A percentile compares a stretch with the other conserved stretches of the same genome.
Evolutionary conservation across 768 basidiomycete species (phyloP).

Genomic region (Hygrocybe punicea): DNA sequence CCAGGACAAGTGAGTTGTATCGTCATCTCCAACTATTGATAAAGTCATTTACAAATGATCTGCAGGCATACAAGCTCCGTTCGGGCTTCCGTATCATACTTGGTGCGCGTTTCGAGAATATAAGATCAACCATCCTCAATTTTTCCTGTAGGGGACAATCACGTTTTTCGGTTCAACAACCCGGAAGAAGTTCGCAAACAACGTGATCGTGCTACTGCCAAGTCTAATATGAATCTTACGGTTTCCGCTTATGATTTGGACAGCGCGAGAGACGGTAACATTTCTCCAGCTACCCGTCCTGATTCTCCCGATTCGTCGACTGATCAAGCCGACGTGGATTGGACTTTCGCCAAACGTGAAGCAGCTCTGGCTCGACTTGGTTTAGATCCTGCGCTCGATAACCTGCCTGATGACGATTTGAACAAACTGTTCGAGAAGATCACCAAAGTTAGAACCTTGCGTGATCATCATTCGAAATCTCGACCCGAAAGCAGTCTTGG

Average conservation of each 20-base stretch:
- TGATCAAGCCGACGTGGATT: conserved; percentile 79
- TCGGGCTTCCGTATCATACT: conserved; percentile 97
- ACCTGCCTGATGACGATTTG: conserved; percentile 90
- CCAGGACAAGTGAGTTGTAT: conserved; percentile 66
- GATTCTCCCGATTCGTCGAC: conserved; percentile 72
- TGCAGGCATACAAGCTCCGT: conserved; percentile 74
- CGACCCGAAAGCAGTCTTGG: conserved; percentile 88
- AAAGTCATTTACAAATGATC: conserved; percentile 4
- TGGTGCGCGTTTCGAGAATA: conserved; percentile 47
- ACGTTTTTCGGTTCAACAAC: conserved; percentile 97
- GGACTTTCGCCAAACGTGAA: conserved; percentile 96
- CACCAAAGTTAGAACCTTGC: conserved; percentile 84
- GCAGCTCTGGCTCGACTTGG: conserved; percentile 86
- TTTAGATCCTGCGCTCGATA: conserved; percentile 84
- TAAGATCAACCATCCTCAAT: background rate
- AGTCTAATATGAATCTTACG: conserved; percentile 64
- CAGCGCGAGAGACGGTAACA: conserved; percentile 35
- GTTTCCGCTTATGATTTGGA: conserved; percentile 67
- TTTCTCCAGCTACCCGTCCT: conserved; percentile 62
- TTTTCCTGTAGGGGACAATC: conserved; percentile 69
- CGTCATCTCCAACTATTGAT: conserved; percentile 23
- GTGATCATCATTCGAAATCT: conserved; percentile 74
- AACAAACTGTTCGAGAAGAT: conserved; percentile 94
- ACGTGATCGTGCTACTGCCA: conserved; percentile 74
- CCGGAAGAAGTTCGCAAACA: conserved; percentile 92